Percentiles rank a stretch among this genome's conserved stretches.
Evolutionary conservation across 2,329 filamentous ascomycete species (phyloP).

Genomic region (Phaeosphaeria sp.): DNA sequence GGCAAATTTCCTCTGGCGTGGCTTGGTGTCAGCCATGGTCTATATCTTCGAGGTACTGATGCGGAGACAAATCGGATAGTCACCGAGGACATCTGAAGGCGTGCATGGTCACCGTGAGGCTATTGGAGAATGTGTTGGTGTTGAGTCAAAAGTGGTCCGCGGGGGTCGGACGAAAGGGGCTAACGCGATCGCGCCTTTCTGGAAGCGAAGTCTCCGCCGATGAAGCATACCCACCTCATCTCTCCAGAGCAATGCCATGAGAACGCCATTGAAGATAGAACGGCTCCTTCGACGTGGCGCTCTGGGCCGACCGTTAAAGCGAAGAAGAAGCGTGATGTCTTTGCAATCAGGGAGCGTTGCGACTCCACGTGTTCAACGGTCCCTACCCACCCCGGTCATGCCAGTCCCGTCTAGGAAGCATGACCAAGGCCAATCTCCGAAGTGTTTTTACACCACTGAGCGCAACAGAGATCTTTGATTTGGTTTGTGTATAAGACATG

Average conservation of each 20-base stretch:
- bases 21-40: constrained; percentile 41
- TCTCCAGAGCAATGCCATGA: neutral
- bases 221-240: neutral
- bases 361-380: constrained; percentile 23
- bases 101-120: constrained; percentile 12
- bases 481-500: constrained; percentile 1
- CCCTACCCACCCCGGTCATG: constrained; percentile 12
- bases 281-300: neutral
- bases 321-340: neutral
- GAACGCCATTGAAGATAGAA: neutral
- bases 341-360: constrained; percentile 10
- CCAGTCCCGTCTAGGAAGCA: constrained; percentile 29
- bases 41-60: neutral
- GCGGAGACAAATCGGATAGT: constrained; percentile 15
- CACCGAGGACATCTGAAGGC: constrained; percentile 12
- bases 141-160: constrained; percentile 10
- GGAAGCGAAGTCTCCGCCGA: neutral
- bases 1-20: constrained; percentile 46
- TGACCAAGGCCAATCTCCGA: constrained; percentile 33
- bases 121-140: constrained; percentile 7
- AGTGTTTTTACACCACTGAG: constrained; percentile 2
- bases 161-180: neutral
- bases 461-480: neutral
- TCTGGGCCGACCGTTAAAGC: neutral
- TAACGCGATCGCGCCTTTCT: constrained; percentile 5